Evolutionary conservation across 176 grass and related monocot genomes (phyloP).

Genomic region (Thinopyrum elongatum): DNA sequence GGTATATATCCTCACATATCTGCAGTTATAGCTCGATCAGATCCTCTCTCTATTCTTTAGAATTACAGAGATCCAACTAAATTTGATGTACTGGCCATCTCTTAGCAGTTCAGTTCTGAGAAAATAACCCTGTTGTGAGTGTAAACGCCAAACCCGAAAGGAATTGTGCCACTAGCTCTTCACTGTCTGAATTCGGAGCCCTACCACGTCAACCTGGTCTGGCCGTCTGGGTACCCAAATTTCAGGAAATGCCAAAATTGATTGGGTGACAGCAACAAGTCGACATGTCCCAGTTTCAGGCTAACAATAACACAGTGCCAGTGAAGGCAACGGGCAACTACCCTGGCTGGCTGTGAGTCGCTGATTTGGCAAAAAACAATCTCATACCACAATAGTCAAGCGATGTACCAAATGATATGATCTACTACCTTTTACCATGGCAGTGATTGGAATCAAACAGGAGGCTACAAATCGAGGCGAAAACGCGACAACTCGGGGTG

Average conservation of each 20-base stretch:
- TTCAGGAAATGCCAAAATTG: constrained; percentile 9
- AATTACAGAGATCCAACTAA: neutral
- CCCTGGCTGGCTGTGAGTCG: neutral
- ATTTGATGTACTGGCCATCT: neutral
- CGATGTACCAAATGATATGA: constrained; percentile 3
- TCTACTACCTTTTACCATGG: neutral
- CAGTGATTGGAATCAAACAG: constrained; percentile 16
- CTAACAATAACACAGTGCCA: constrained; percentile 19
- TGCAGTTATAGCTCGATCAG: no score
- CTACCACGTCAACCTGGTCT: neutral
- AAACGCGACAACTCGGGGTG: constrained; percentile 32
- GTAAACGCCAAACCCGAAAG: neutral
- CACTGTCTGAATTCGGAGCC: neutral
- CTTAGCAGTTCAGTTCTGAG: neutral
- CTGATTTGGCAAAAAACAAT: neutral
- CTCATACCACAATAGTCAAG: constrained; percentile 18
- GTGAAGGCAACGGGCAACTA: constrained; percentile 19
- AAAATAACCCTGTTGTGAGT: neutral
- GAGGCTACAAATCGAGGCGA: constrained; percentile 10
- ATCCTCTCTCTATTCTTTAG: neutral
- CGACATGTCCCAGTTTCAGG: constrained; percentile 17
- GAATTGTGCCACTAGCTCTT: neutral
- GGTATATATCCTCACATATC: neutral
- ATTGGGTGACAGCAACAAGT: neutral
- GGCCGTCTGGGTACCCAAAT: neutral